Conservation (phyloP, 257 asterid species). For the Fraxinus quadrangulata region DNA sequence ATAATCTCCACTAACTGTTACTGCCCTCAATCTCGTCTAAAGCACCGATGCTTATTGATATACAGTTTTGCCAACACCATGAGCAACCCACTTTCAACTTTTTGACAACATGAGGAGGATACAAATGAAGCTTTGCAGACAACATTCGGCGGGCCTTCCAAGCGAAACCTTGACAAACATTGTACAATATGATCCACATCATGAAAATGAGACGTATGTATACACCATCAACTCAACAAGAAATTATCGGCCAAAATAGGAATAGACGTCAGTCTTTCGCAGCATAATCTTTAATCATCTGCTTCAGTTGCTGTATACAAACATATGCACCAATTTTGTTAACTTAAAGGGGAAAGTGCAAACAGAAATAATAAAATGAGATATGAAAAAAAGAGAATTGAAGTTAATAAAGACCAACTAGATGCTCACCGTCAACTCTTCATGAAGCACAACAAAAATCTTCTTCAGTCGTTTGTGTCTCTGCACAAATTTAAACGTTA, state of each 20-base stretch:
- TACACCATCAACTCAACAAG: neutral
- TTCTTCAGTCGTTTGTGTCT: slow-evolving; percentile 73
- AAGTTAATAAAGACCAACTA: slow-evolving; percentile 25
- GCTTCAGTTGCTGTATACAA: slow-evolving; percentile 72
- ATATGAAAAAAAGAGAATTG: slow-evolving; percentile 4
- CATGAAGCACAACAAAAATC: slow-evolving; percentile 69
- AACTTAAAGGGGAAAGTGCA: neutral
- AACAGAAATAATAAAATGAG: slow-evolving; percentile 17
- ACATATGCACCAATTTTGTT: slow-evolving; percentile 24
- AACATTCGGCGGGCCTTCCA: neutral
- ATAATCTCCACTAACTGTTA: slow-evolving; percentile 4
- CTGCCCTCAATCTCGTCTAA: slow-evolving; percentile 12
- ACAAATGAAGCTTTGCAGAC: slow-evolving; percentile 18
- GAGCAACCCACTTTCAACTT: slow-evolving; percentile 13
- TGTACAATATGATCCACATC: neutral
- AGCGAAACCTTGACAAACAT: neutral
- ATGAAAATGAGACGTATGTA: neutral
- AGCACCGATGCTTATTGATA: slow-evolving; percentile 16
- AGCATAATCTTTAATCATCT: slow-evolving; percentile 69
- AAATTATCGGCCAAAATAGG: neutral
- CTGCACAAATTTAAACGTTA: slow-evolving; percentile 50
- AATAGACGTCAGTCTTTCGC: slow-evolving; percentile 38
- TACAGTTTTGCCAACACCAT: slow-evolving; percentile 5
- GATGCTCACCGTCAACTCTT: slow-evolving; percentile 70
- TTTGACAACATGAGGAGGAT: slow-evolving; percentile 17